Percentiles rank a stretch among this genome's conserved stretches.
Conservation (phyloP, 2,329 filamentous ascomycete species). For the Cladobotryum mycophilum region DNA sequence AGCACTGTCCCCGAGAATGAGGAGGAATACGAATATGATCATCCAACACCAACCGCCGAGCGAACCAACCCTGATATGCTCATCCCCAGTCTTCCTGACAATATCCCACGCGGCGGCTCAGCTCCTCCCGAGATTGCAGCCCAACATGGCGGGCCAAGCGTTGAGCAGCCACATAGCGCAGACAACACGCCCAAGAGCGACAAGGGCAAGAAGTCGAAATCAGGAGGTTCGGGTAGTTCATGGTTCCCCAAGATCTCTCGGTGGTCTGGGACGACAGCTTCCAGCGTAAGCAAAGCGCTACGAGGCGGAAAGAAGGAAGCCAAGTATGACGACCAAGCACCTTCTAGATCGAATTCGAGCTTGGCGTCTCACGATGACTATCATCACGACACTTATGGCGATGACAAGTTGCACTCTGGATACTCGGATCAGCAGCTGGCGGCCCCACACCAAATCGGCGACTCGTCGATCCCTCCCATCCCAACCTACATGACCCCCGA, state of each 20-base stretch:
- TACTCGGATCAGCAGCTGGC: slow-evolving; percentile 48
- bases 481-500: slow-evolving; percentile 50
- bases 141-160: slow-evolving; percentile 38
- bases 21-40: slow-evolving; percentile 61
- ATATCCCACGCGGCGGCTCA: slow-evolving; percentile 43
- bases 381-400: slow-evolving; percentile 48
- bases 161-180: slow-evolving; percentile 48
- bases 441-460: slow-evolving; percentile 18
- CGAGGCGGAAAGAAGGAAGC: slow-evolving; percentile 55
- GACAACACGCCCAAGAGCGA: slow-evolving; percentile 73
- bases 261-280: slow-evolving; percentile 95
- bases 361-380: slow-evolving; percentile 58
- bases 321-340: slow-evolving; percentile 51
- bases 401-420: slow-evolving; percentile 54
- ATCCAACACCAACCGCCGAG: slow-evolving; percentile 35
- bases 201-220: slow-evolving; percentile 83
- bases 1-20: slow-evolving; percentile 84
- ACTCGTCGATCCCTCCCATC: slow-evolving; percentile 32
- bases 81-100: slow-evolving; percentile 50
- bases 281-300: slow-evolving; percentile 74
- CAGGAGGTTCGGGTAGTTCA: slow-evolving; percentile 62
- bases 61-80: slow-evolving; percentile 45
- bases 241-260: slow-evolving; percentile 89
- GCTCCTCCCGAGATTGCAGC: slow-evolving; percentile 52
- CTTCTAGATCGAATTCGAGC: slow-evolving; percentile 75